phyloP scores from a whole-genome alignment of 768 basidiomycete genomes.

The Boletus bicolor region DNA sequence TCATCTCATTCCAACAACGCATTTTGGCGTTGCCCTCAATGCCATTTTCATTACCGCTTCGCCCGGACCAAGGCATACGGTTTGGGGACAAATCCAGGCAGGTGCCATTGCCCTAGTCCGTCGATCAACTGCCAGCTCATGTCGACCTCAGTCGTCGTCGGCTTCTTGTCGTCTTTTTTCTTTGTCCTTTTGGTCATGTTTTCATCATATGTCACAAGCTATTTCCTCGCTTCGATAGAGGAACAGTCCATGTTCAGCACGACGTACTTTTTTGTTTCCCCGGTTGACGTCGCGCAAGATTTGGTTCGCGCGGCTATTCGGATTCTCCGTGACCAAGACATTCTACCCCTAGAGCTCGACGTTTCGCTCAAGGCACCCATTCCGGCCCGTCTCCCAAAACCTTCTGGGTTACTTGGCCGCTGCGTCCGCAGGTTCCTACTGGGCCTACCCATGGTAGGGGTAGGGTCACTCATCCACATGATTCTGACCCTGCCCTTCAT shows the following conservation, averaged over 20 bases:
- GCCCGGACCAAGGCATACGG: slow-evolving; percentile 67
- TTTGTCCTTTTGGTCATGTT: slow-evolving; percentile 65
- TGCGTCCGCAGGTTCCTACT: slow-evolving; percentile 71
- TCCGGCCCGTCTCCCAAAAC: slow-evolving; percentile 23
- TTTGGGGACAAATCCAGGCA: slow-evolving; percentile 75
- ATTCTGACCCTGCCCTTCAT: slow-evolving; percentile 61
- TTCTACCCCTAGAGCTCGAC: slow-evolving; percentile 31
- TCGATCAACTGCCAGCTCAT: slow-evolving; percentile 14
- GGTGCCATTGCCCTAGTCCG: slow-evolving; percentile 14
- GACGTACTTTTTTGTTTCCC: slow-evolving; percentile 45
- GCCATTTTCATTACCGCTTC: slow-evolving; percentile 74
- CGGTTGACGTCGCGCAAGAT: slow-evolving; percentile 56
- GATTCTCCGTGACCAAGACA: slow-evolving; percentile 57
- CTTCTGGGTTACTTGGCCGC: slow-evolving; percentile 48
- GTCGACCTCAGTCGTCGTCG: slow-evolving; percentile 55
- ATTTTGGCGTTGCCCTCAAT: slow-evolving; percentile 80
- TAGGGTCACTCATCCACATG: slow-evolving; percentile 72
- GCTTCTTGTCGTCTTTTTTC: slow-evolving; percentile 52
- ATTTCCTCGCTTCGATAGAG: slow-evolving; percentile 61
- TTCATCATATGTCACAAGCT: slow-evolving; percentile 68
- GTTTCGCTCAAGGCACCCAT: slow-evolving; percentile 15
- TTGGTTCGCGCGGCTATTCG: slow-evolving; percentile 61
- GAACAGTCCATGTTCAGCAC: slow-evolving; percentile 40
- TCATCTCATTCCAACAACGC: slow-evolving; percentile 57
- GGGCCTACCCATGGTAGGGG: slow-evolving; percentile 76